These are phyloP conservation scores for Madurella mycetomatis DNA, from an alignment of 2,329 filamentous ascomycete species.

Conservation along the genomic window DNA sequence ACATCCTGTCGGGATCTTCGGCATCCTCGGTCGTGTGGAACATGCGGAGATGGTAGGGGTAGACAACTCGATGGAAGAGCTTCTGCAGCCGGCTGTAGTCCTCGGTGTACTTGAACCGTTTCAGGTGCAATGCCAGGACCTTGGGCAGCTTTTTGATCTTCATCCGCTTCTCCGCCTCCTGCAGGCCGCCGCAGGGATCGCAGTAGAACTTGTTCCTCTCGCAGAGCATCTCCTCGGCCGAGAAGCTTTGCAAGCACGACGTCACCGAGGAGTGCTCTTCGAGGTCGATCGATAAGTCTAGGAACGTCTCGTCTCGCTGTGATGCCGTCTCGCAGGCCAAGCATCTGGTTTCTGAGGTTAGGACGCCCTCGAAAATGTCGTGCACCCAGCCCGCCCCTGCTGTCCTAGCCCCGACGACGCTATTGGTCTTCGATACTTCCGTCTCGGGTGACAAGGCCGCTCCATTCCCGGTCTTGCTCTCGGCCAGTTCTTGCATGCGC, in stretches of 20 bases:
- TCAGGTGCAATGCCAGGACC: constrained; percentile 86
- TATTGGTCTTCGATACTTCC: constrained; percentile 27
- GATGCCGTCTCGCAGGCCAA: constrained; percentile 94
- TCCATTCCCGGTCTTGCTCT: constrained; percentile 38
- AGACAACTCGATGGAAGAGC: constrained; percentile 92
- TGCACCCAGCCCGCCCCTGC: constrained; percentile 85
- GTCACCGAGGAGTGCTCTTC: constrained; percentile 95
- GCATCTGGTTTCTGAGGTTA: constrained; percentile 95
- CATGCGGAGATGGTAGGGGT: constrained; percentile 91
- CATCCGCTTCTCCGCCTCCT: constrained; percentile 98
- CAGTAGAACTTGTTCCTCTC: constrained; percentile 99
- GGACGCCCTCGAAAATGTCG: constrained; percentile 88
- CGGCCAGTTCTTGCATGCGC: constrained; percentile 51
- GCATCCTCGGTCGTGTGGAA: constrained; percentile 98
- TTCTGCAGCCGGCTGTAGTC: constrained; percentile 92
- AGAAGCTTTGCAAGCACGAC: constrained; percentile 91
- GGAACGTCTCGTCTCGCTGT: constrained; percentile 89
- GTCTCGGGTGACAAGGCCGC: constrained; percentile 49
- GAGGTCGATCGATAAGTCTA: constrained; percentile 93
- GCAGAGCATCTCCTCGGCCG: constrained; percentile 96
- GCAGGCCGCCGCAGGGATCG: constrained; percentile 90
- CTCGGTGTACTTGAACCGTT: constrained; percentile 97
- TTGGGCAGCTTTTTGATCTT: constrained; percentile 94
- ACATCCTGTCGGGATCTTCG: constrained; percentile 86
- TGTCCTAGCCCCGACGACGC: constrained; percentile 44